Percentiles rank a stretch among this genome's conserved stretches.
Conservation (phyloP, 345 rosid genomes). For the Leavenworthia alabamica region DNA sequence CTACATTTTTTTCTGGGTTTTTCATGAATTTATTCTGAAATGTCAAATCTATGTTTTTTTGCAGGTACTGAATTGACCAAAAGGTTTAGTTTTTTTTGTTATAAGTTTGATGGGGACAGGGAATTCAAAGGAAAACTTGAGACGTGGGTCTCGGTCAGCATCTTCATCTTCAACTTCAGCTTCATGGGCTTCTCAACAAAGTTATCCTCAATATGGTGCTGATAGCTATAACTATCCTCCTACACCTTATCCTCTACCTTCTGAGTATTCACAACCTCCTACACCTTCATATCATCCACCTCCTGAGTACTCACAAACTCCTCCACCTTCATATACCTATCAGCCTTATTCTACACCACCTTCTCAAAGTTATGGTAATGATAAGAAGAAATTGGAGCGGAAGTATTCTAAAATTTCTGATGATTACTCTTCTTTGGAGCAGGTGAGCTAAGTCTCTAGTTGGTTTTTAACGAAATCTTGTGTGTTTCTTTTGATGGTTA, state of each 20-base stretch:
- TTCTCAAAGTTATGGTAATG: constrained; percentile 25
- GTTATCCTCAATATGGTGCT: constrained; percentile 41
- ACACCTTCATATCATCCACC: too few species aligned
- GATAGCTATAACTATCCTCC: constrained; percentile 40
- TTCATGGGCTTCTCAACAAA: constrained; percentile 50
- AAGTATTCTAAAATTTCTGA: constrained; percentile 74
- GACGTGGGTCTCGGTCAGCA: constrained; percentile 41
- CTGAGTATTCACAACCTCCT: too few species aligned
- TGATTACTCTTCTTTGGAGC: constrained; percentile 65
- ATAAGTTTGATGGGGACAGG: constrained; percentile 57
- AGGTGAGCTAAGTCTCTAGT: constrained; percentile 38
- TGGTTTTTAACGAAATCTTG: too few species aligned
- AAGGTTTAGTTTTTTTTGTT: constrained; percentile 1
- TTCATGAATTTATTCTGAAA: constrained; percentile 5
- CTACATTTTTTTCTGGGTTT: neutral
- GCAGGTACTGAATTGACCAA: constrained; percentile 17
- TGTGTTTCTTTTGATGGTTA: constrained; percentile 14
- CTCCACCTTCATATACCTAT: constrained; percentile 30
- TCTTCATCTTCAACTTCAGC: too few species aligned
- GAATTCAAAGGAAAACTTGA: constrained; percentile 52
- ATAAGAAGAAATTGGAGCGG: constrained; percentile 53
- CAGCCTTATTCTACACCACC: constrained; percentile 36
- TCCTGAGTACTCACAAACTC: constrained; percentile 15
- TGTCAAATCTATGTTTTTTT: neutral
- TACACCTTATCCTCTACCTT: too few species aligned